Evolutionary conservation across 768 basidiomycete genomes (phyloP).

Genomic region (Hypholoma sublateritium): DNA sequence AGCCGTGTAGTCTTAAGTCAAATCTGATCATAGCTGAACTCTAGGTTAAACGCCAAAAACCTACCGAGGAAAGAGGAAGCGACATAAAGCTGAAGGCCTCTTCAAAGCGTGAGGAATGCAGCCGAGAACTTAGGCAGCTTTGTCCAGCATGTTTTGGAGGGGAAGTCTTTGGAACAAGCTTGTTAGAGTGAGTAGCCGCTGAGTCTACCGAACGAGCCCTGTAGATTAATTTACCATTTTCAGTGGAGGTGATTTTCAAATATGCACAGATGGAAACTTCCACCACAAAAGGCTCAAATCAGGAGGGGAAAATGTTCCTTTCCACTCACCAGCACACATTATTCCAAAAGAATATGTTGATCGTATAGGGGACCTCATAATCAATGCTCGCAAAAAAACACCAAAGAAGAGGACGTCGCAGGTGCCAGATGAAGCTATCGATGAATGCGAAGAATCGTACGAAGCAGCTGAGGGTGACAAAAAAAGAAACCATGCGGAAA

Average conservation of each 20-base stretch:
- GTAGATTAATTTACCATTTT: not conserved
- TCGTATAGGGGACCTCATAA: conserved; percentile 4
- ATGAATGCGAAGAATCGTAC: conserved; percentile 33
- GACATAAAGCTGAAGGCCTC: too few species aligned
- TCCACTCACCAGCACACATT: conserved; percentile 8
- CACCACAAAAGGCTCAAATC: conserved; percentile 31
- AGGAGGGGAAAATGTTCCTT: conserved; percentile 2
- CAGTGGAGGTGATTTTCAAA: conserved; percentile 36
- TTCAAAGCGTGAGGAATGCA: conserved; percentile 5
- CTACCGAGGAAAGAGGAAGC: too few species aligned
- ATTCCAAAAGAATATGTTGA: conserved; percentile 13
- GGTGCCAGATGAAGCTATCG: conserved; percentile 30
- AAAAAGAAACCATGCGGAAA: conserved; percentile 12
- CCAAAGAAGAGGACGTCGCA: conserved; percentile 8
- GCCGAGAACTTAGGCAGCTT: conserved; percentile 22
- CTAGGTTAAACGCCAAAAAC: too few species aligned
- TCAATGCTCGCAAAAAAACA: not conserved
- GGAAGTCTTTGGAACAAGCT: conserved; percentile 19
- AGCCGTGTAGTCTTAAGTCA: too few species aligned
- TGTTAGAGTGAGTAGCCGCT: conserved; percentile 18
- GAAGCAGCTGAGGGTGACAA: conserved; percentile 27
- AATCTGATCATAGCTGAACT: too few species aligned
- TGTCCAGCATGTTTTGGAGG: conserved; percentile 35
- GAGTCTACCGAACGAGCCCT: not conserved
- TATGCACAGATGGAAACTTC: conserved; percentile 38